Conservation (phyloP, 2,329 filamentous ascomycete genomes). For the Orbilia quercus region DNA sequence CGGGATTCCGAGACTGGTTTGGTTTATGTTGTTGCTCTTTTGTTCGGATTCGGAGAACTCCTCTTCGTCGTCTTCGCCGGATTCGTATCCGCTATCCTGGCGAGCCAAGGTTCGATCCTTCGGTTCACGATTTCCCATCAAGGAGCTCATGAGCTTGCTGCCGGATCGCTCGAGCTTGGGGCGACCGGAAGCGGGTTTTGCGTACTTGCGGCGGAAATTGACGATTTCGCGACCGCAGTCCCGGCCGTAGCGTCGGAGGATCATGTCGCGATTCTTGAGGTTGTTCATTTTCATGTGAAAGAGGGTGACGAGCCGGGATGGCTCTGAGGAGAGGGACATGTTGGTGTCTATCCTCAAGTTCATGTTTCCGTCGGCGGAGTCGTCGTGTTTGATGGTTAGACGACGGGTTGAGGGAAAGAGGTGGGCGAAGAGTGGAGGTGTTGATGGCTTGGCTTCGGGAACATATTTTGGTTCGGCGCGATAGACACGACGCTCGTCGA, state of each 20-base stretch:
- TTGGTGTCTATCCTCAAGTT: conserved; percentile 89
- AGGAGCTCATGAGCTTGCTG: conserved; percentile 70
- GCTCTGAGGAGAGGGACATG: conserved; percentile 68
- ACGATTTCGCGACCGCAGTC: conserved; percentile 94
- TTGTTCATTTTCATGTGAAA: conserved; percentile 98
- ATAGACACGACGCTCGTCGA: conserved; percentile 36
- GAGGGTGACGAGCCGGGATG: conserved; percentile 76
- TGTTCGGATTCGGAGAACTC: conserved; percentile 58
- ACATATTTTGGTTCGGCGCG: conserved; percentile 58
- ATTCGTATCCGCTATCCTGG: conserved; percentile 72
- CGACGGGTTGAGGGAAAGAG: conserved; percentile 87
- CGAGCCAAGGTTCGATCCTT: conserved; percentile 66
- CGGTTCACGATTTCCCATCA: conserved; percentile 70
- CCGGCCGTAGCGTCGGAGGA: conserved; percentile 87
- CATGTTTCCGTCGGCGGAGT: conserved; percentile 96
- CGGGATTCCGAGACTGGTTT: conserved; percentile 65
- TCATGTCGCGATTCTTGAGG: conserved; percentile 85
- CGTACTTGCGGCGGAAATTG: conserved; percentile 78
- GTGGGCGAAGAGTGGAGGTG: conserved; percentile 81
- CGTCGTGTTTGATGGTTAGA: conserved; percentile 86
- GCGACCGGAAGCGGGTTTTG: conserved; percentile 68
- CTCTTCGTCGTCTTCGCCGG: conserved; percentile 65
- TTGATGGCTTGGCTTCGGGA: conserved; percentile 77
- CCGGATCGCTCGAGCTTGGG: conserved; percentile 70
- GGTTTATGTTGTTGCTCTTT: conserved; percentile 60